Evolutionary conservation across 2,329 filamentous ascomycete genomes (phyloP), one percentile per base, ranked within the genome.

Genomic region (Trichoderma sp.): DNA sequence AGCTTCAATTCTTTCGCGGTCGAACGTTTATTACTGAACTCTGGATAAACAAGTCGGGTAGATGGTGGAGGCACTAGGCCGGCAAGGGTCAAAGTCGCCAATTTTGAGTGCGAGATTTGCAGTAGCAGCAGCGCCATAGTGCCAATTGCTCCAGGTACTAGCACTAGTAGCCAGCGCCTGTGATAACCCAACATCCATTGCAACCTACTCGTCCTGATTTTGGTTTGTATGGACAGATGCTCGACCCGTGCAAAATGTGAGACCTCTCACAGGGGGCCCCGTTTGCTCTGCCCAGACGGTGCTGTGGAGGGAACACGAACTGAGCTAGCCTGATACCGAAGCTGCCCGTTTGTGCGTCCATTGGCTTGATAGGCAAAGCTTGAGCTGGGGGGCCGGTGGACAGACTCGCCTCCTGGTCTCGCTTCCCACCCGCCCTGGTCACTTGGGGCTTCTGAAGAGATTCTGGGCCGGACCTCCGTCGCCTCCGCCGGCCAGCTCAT

Each of bases 311-410:
- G 69, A 71, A 71, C 69, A 71, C 69, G 69, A 67, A 65, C 28
- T 67, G 62, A 66, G 69, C 69, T 71, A 71, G 62, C 69, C 61
- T 32, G 26, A 71, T 71, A 71, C 69, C 59, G 69, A 71, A 67
- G 69, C 68, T 70, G 58, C 30, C 68, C 61, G 43, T 23, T 70
- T 59, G 67, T 61, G 67, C 67, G n/a, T 61, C 67, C 67, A 61
- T 39, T 55, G 32, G 68, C 50, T 57, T 64, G 68, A 63, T 70
- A 64, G 57, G 39, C 39, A 62, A 69, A 50, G 57, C 67, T 62
- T 61, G 55, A 61, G 67, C 67, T 69, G 67, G 67, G 66, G 39
- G 39, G 39, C 17, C 53, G 34, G 39, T 68, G 65, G 34, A 30
- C 64, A 47, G 58, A 58, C 53, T 57, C 43, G 43, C 39, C 39